Evolutionary conservation across 495 filamentous ascomycete genomes (phyloP).

Genomic region (Xylaria cubensis): DNA sequence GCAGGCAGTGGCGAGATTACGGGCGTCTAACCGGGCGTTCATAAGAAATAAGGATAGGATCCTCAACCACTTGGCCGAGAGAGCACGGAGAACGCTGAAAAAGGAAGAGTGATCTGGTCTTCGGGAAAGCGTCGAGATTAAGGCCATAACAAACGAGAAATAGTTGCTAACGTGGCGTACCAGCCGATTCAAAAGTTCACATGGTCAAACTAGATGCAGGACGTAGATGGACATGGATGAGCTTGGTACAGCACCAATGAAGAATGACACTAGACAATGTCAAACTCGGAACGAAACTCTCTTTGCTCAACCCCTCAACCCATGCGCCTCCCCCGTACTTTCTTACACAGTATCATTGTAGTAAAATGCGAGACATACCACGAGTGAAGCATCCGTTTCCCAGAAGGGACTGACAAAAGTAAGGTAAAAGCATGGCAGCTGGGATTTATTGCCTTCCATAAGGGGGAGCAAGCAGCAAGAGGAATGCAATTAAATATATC

Average conservation of each 20-base stretch:
- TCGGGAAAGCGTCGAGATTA: neutral
- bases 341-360: conserved; percentile 15
- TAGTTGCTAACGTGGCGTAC: conserved; percentile 10
- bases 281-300: conserved; percentile 36
- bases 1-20: conserved; percentile 2
- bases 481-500: neutral
- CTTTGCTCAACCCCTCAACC: conserved; percentile 21
- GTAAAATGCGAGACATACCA: neutral
- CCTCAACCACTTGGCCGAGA: conserved; percentile 12
- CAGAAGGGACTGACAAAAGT: neutral
- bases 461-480: neutral
- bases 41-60: conserved; percentile 12
- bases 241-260: conserved; percentile 18
- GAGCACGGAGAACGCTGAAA: conserved; percentile 19
- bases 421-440: neutral
- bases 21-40: neutral
- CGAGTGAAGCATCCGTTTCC: neutral
- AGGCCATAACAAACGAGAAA: conserved; percentile 14
- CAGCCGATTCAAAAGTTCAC: conserved; percentile 20
- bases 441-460: neutral
- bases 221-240: conserved; percentile 24
- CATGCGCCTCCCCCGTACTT: conserved; percentile 14
- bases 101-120: conserved; percentile 5
- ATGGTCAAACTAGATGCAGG: conserved; percentile 27
- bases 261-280: conserved; percentile 27